These are phyloP conservation scores for Trichosporon sp. DNA, from an alignment of 1,284 basidiomycete species.

Conservation along the genomic window DNA sequence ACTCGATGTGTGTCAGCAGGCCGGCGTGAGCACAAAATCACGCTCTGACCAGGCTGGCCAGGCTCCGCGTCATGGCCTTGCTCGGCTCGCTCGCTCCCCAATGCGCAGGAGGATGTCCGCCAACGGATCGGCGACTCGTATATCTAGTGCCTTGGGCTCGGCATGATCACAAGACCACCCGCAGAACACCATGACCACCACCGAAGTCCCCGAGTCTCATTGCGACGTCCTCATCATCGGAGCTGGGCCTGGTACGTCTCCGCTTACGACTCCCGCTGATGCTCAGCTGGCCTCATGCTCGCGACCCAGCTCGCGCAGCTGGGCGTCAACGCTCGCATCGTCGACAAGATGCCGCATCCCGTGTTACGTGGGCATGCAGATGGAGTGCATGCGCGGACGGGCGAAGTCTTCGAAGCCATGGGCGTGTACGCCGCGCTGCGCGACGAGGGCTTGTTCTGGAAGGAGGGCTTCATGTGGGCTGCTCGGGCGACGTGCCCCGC, in stretches of 20 bases:
- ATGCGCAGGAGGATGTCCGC: too few species aligned
- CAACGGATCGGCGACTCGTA: background rate
- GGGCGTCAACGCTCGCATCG: conserved; percentile 26
- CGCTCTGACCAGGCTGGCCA: background rate
- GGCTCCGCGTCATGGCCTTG: too few species aligned
- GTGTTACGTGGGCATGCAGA: conserved; percentile 31
- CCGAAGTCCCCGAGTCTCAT: conserved; percentile 12
- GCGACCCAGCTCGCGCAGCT: conserved; percentile 20
- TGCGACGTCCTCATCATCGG: conserved; percentile 25
- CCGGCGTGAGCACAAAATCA: background rate
- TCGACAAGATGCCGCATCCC: conserved; percentile 32
- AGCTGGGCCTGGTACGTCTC: conserved; percentile 13
- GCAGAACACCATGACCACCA: conserved; percentile 1
- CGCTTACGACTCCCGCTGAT: conserved; percentile 11
- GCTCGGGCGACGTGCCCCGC: conserved; percentile 14
- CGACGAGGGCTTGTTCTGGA: conserved; percentile 1
- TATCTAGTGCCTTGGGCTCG: background rate
- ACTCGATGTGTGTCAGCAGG: background rate
- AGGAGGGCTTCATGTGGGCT: conserved; percentile 13
- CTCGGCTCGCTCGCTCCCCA: background rate
- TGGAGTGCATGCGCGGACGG: conserved; percentile 15
- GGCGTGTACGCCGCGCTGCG: background rate
- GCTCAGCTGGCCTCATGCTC: conserved; percentile 20
- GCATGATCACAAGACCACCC: background rate
- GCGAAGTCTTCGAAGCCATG: background rate